Evolutionary conservation across 2,329 filamentous ascomycete genomes (phyloP), one percentile per base, ranked within the genome.

Genomic region (Nemania diffusa): DNA sequence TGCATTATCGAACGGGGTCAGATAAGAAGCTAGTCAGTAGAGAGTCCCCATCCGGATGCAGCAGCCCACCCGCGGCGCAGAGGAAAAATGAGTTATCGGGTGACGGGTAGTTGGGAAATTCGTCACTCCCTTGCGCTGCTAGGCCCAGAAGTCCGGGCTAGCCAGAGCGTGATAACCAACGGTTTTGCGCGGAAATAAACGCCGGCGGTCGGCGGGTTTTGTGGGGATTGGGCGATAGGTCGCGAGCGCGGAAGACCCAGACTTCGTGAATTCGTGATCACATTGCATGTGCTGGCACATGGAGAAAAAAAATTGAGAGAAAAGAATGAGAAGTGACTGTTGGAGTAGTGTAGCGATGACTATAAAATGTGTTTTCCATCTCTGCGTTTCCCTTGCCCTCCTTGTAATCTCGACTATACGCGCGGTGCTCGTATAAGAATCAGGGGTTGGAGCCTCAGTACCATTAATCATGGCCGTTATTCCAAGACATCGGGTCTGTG

Each of bases 1-100:
- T 60, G 60, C 56, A 60, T 67, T 67, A 67, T 64, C 60, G 60
- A 29, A 62, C 37, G 50, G 51, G 60, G 65, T 57, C 51, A 15
- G 56, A 60, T 67, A 55, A 50, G 60, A 37, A 5, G 42, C 27
- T 4, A 32, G 29, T 32, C 5, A 27, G 22, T 50, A 42, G n/a
- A 42, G 2, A 40, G 37, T 57, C 57, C 50, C 65, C 62, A 65
- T 68, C 62, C 13, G n/a, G 51, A 46, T 61, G 51, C 61, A 65
- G 57, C 13, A 58, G 32, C 46, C 61, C 40, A 55, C 65, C 42
- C 48, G 22, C 46, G 51, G 57, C 52, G 44, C 42, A 34, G 29
- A 27, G 27, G 44, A 32, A 42, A 51, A 55, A 58, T 34, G 62
- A 44, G 27, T 17, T 32, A 40, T 58, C 44, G 32, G n/a, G 40